These are phyloP conservation scores for Phalaenopsis equestris DNA, from an alignment of 106 monocot species.

Conservation along the genomic window DNA sequence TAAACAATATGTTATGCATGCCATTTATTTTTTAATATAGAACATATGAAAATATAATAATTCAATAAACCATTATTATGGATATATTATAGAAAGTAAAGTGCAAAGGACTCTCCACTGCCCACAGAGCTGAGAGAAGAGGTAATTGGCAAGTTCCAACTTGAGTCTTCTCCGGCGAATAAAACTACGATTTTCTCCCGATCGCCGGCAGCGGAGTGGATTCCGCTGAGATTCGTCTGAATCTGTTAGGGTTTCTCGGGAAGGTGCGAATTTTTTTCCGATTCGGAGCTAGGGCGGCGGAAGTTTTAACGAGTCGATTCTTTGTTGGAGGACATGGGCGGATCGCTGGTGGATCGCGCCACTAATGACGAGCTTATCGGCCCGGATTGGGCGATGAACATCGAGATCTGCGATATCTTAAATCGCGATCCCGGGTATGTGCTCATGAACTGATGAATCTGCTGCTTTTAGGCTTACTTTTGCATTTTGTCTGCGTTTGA, in stretches of 20 bases:
- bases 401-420: conserved; percentile 79
- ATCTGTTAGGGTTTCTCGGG: not conserved
- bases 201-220: not conserved
- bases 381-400: conserved; percentile 77
- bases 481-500: not conserved
- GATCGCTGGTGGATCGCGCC: conserved; percentile 57
- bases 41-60: too few relatives aligned
- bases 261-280: not conserved
- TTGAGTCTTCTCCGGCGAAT: not conserved
- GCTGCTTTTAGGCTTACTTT: not conserved
- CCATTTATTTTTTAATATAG: too few relatives aligned
- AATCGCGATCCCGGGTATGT: conserved; percentile 70
- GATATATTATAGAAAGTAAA: too few relatives aligned
- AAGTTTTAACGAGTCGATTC: not conserved
- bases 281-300: not conserved
- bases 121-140: not conserved
- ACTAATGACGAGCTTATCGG: conserved; percentile 75
- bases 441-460: not conserved
- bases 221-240: not conserved
- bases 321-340: conserved; percentile 25
- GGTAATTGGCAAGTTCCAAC: not conserved
- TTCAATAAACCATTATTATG: too few relatives aligned
- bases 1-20: too few relatives aligned
- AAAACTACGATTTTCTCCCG: not conserved
- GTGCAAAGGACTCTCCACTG: too few relatives aligned